Conservation (phyloP, 768 basidiomycete genomes). For the Mycena amicta region DNA sequence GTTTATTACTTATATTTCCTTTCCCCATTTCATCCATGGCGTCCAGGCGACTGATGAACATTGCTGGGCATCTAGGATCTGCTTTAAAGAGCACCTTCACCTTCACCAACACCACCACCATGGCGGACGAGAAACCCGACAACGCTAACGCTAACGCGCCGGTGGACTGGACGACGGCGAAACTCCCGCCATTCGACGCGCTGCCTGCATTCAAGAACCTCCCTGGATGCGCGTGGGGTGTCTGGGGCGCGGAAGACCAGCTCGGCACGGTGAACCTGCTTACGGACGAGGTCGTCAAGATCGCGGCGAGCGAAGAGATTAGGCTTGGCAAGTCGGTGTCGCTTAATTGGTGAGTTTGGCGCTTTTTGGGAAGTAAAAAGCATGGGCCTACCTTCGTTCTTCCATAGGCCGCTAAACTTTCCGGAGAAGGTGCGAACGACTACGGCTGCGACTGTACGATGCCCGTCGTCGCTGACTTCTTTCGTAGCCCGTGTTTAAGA, state of each 20-base stretch:
- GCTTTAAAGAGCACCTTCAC: not conserved
- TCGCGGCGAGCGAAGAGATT: constrained; percentile 59
- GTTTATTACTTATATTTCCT: constrained; percentile 8
- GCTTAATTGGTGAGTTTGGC: constrained; percentile 61
- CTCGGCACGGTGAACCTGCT: constrained; percentile 69
- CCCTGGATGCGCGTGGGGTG: constrained; percentile 68
- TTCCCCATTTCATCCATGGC: constrained; percentile 11
- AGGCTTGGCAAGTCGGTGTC: constrained; percentile 59
- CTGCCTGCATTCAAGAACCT: constrained; percentile 45
- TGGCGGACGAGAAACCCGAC: not conserved
- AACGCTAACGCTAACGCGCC: not conserved
- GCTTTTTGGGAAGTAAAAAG: not conserved
- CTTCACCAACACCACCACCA: not conserved
- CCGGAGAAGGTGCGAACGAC: constrained; percentile 52
- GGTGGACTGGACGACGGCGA: constrained; percentile 19
- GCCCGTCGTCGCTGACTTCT: not conserved
- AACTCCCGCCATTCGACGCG: constrained; percentile 30
- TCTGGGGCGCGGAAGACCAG: constrained; percentile 69
- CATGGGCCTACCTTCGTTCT: not conserved
- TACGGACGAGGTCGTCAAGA: constrained; percentile 63
- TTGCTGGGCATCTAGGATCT: constrained; percentile 7
- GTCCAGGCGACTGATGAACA: constrained; percentile 11
- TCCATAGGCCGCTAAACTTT: constrained; percentile 64
- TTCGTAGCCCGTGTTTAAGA: constrained; percentile 55
- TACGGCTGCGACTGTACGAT: not conserved